phyloP scores from a whole-genome alignment of 495 filamentous ascomycete species.

The Penicillium malachiteum region DNA sequence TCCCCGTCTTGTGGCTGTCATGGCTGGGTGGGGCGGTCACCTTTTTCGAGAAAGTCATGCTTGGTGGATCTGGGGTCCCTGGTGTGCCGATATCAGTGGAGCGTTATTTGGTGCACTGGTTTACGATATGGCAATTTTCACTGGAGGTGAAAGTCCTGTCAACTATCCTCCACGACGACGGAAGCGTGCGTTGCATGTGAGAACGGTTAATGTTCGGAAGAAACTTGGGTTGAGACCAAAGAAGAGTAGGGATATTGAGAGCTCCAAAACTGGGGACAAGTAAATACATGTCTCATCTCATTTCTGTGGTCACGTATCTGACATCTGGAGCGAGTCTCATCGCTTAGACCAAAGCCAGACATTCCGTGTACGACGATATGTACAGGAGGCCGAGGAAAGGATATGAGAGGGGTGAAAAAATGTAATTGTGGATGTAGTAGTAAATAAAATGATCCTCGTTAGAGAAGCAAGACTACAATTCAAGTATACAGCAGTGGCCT shows the following conservation, averaged over 20 bases:
- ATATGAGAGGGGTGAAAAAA: too few relatives aligned
- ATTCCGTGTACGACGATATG: too few relatives aligned
- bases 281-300: too few relatives aligned
- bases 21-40: conserved; percentile 22
- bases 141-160: conserved; percentile 23
- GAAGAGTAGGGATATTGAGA: background rate
- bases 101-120: conserved; percentile 12
- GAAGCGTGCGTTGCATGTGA: conserved; percentile 13
- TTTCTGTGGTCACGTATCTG: too few relatives aligned
- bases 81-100: conserved; percentile 24
- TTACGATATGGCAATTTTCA: conserved; percentile 26
- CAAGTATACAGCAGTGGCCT: too few relatives aligned
- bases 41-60: conserved; percentile 10
- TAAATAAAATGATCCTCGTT: too few relatives aligned
- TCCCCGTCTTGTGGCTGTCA: conserved; percentile 22
- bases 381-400: too few relatives aligned
- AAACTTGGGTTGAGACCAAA: conserved; percentile 8
- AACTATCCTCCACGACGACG: conserved; percentile 22
- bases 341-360: too few relatives aligned
- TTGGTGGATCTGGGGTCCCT: conserved; percentile 28
- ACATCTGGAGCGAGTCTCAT: too few relatives aligned
- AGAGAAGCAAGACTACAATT: too few relatives aligned
- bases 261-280: background rate
- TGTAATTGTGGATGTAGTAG: too few relatives aligned
- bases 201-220: conserved; percentile 13